phyloP scores from a whole-genome alignment of 2,329 filamentous ascomycete species.

The Sarocladiaceae sp. region DNA sequence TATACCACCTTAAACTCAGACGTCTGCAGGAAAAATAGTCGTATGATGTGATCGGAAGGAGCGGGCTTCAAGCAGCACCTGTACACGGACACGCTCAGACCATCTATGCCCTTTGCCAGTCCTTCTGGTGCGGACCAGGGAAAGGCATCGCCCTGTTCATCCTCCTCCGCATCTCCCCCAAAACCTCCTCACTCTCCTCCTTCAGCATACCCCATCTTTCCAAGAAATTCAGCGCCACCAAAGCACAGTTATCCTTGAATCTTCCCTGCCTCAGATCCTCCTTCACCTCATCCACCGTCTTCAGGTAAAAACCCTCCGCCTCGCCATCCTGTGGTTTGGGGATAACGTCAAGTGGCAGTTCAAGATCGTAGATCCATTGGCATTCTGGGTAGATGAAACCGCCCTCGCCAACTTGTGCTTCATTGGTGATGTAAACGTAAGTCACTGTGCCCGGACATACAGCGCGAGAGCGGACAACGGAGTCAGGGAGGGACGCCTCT shows the following conservation, averaged over 20 bases:
- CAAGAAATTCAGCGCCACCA: constrained; percentile 86
- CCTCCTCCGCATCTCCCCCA: constrained; percentile 68
- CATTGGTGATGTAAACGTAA: constrained; percentile 78
- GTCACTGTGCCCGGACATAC: constrained; percentile 67
- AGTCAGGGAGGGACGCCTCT: constrained; percentile 76
- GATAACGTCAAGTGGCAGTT: constrained; percentile 62
- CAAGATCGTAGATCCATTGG: constrained; percentile 88
- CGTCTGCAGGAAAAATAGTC: no score
- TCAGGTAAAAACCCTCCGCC: constrained; percentile 79
- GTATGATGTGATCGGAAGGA: not conserved
- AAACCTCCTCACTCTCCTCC: constrained; percentile 70
- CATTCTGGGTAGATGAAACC: constrained; percentile 84
- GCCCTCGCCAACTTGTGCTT: constrained; percentile 72
- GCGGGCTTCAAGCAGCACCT: not conserved
- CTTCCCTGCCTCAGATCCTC: constrained; percentile 63
- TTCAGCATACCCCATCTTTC: constrained; percentile 79
- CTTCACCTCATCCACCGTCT: constrained; percentile 72
- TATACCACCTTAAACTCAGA: constrained; percentile 5
- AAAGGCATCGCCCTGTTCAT: constrained; percentile 80
- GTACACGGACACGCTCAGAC: not conserved
- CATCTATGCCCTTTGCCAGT: constrained; percentile 18
- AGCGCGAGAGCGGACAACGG: constrained; percentile 58
- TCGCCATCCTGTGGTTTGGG: constrained; percentile 83
- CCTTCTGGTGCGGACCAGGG: constrained; percentile 57
- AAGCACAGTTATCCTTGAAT: constrained; percentile 91